A percentile compares a stretch with the other conserved stretches of the same genome.
Conservation (phyloP, 305 asterid species). For the Solanum hybrid region DNA sequence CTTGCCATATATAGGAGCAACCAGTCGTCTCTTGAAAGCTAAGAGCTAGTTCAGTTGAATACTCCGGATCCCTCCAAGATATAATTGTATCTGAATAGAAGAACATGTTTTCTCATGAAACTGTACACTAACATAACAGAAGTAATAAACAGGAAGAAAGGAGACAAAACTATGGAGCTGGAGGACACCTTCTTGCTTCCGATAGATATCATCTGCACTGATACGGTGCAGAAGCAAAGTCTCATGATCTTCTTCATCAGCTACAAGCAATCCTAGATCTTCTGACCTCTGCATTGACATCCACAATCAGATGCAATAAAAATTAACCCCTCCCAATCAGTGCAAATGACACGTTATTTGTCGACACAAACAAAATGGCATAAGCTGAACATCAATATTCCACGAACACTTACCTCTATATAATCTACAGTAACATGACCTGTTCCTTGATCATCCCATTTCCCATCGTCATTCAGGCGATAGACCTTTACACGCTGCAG, state of each 20-base stretch:
- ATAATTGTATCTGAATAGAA: constrained; percentile 69
- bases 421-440: constrained; percentile 93
- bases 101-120: background rate
- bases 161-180: background rate
- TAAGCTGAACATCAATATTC: background rate
- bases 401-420: constrained; percentile 52
- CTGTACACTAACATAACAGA: background rate
- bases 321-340: background rate
- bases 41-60: constrained; percentile 90
- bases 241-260: constrained; percentile 90
- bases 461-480: constrained; percentile 85
- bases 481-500: constrained; percentile 94
- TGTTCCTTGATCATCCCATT: constrained; percentile 99
- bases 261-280: constrained; percentile 73
- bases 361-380: constrained; percentile 3
- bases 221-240: constrained; percentile 83
- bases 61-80: constrained; percentile 97
- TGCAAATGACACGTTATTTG: background rate
- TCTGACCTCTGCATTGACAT: constrained; percentile 76
- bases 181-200: constrained; percentile 85
- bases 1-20: constrained; percentile 94
- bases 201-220: constrained; percentile 88
- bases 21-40: constrained; percentile 64
- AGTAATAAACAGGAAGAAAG: background rate
- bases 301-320: constrained; percentile 2